Conservation (phyloP, 2,329 filamentous ascomycete species). For the Colletotrichum somersetense region DNA sequence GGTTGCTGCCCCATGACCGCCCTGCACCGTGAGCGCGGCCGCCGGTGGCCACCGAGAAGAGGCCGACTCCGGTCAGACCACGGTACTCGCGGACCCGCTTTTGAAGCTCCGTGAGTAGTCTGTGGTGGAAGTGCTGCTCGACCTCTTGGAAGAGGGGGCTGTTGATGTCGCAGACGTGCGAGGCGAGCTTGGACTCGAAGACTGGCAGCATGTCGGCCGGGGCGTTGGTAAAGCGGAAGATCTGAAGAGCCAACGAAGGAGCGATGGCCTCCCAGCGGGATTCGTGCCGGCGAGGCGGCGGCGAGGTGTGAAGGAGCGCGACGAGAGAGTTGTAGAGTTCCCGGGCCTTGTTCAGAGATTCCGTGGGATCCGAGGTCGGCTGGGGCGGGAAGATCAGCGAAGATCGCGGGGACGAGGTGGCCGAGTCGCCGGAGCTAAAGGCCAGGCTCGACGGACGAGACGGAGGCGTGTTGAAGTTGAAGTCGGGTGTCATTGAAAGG, state of each 20-base stretch:
- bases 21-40: slow-evolving; percentile 57
- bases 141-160: slow-evolving; percentile 62
- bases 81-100: slow-evolving; percentile 66
- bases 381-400: slow-evolving; percentile 56
- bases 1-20: slow-evolving; percentile 51
- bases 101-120: slow-evolving; percentile 62
- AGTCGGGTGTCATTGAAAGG: slow-evolving; percentile 54
- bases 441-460: slow-evolving; percentile 66
- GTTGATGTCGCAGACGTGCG: slow-evolving; percentile 58
- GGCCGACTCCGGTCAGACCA: slow-evolving; percentile 63
- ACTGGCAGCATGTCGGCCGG: slow-evolving; percentile 61
- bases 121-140: slow-evolving; percentile 63
- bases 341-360: slow-evolving; percentile 59
- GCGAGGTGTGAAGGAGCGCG: slow-evolving; percentile 66
- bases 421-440: slow-evolving; percentile 63
- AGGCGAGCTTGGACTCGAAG: slow-evolving; percentile 64
- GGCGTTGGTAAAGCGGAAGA: slow-evolving; percentile 68
- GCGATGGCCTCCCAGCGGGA: slow-evolving; percentile 67
- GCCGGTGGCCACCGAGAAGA: slow-evolving; percentile 69
- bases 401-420: slow-evolving; percentile 65
- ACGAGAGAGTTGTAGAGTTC: slow-evolving; percentile 67
- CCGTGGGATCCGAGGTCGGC: slow-evolving; percentile 52
- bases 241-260: slow-evolving; percentile 67
- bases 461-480: slow-evolving; percentile 62
- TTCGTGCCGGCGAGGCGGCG: slow-evolving; percentile 55